These are phyloP conservation scores for Hypomontagnella submonticulosa DNA, from an alignment of 495 filamentous ascomycete species.

Conservation along the genomic window DNA sequence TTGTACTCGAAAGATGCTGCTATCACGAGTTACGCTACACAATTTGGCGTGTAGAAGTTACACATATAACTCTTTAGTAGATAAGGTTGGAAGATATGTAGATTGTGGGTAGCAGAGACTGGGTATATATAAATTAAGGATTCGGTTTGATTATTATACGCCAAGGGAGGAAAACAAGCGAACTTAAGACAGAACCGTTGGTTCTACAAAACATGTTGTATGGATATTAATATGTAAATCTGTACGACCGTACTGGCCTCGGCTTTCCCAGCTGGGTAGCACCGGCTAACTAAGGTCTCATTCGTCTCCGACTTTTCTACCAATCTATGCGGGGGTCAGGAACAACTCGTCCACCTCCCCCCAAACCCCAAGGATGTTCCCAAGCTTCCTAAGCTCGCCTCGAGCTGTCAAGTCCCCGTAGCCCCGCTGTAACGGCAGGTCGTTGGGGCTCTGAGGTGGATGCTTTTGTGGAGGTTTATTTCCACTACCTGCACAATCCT, in stretches of 20 bases:
- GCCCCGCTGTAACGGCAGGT: constrained; percentile 16
- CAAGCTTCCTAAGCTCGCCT: constrained; percentile 16
- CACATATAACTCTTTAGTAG: no score
- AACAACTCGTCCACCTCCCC: background rate
- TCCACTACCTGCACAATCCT: constrained; percentile 19
- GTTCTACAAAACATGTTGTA: no score
- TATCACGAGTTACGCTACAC: no score
- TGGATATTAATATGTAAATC: background rate
- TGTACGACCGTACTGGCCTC: constrained; percentile 15
- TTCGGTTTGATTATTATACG: no score
- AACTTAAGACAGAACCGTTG: no score
- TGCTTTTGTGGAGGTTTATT: constrained; percentile 45
- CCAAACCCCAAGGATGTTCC: constrained; percentile 5
- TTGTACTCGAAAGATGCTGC: background rate
- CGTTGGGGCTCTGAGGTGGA: constrained; percentile 30
- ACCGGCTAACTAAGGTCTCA: constrained; percentile 27
- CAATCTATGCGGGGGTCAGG: constrained; percentile 26
- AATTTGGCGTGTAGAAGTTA: no score
- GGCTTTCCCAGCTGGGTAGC: constrained; percentile 34
- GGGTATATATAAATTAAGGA: no score
- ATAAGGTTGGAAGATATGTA: no score
- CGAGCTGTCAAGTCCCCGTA: constrained; percentile 19
- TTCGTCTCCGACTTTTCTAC: constrained; percentile 25
- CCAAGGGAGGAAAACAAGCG: no score
- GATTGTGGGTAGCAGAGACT: no score